phyloP scores from a whole-genome alignment of 176 grass and related monocot genomes.

The Rhynchospora pubera region DNA sequence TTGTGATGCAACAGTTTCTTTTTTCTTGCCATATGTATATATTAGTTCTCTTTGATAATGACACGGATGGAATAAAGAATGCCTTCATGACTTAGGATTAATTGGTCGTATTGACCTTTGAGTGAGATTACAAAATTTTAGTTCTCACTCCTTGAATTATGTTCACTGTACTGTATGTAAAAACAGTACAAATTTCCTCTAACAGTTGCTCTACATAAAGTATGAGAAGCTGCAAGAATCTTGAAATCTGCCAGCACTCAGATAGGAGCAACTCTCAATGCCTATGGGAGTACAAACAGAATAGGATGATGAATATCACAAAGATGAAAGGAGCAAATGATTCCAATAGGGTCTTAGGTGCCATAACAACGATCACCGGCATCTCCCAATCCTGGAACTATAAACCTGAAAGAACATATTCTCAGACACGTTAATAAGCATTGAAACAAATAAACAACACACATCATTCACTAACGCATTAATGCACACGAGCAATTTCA shows the following conservation, averaged over 20 bases:
- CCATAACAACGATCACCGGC: constrained; percentile 88
- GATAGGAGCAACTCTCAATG: not conserved
- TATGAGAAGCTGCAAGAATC: not conserved
- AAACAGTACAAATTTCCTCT: not conserved
- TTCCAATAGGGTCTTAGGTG: constrained; percentile 32
- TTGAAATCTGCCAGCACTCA: not conserved
- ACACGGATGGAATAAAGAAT: not conserved
- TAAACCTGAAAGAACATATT: constrained; percentile 60
- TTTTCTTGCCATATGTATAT: not conserved
- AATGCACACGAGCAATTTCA: not conserved
- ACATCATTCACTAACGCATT: not conserved
- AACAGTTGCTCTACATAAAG: not conserved
- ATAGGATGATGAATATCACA: not conserved
- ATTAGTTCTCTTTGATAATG: not conserved
- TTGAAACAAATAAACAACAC: not conserved
- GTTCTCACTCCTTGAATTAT: not conserved
- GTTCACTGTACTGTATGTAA: not conserved
- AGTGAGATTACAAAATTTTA: not conserved
- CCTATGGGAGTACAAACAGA: not conserved
- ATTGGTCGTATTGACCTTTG: not conserved
- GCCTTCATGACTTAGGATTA: not conserved
- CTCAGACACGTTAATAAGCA: not conserved
- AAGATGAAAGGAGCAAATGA: not conserved
- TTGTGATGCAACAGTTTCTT: too few relatives aligned
- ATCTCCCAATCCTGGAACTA: constrained; percentile 89